Percentiles rank a stretch among this genome's conserved stretches.
These are phyloP conservation scores for Fusarium devonianum DNA, from an alignment of 2,329 filamentous ascomycete species.

Conservation along the genomic window DNA sequence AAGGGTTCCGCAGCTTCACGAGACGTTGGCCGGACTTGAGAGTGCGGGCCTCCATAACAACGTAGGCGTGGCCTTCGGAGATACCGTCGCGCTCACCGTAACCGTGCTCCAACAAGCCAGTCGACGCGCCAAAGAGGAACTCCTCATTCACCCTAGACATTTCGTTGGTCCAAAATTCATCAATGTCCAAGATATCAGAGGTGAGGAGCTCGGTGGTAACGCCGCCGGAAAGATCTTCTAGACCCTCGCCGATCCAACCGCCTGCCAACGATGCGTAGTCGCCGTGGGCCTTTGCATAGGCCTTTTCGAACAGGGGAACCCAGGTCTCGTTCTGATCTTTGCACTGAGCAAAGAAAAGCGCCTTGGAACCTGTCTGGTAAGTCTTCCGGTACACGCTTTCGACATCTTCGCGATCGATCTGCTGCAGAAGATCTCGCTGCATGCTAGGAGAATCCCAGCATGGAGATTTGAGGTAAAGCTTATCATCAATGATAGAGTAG, in stretches of 20 bases:
- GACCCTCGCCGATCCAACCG: conserved; percentile 70
- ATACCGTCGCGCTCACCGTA: conserved; percentile 68
- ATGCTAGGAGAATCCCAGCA: conserved; percentile 82
- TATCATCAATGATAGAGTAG: conserved; percentile 90
- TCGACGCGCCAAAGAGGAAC: conserved; percentile 77
- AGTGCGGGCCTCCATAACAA: conserved; percentile 65
- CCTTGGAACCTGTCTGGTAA: conserved; percentile 77
- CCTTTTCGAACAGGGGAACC: conserved; percentile 82
- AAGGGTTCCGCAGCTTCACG: conserved; percentile 66
- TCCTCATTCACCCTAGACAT: conserved; percentile 81
- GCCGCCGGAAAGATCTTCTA: conserved; percentile 70
- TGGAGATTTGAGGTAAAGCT: conserved; percentile 82
- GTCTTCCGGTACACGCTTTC: conserved; percentile 74
- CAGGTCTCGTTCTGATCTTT: conserved; percentile 81
- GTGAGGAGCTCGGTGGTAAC: conserved; percentile 74
- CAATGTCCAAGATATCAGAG: conserved; percentile 76
- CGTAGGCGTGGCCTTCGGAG: conserved; percentile 65
- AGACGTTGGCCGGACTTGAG: conserved; percentile 61
- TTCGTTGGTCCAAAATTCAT: conserved; percentile 84
- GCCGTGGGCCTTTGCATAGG: conserved; percentile 84
- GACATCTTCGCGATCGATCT: conserved; percentile 76
- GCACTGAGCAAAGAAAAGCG: conserved; percentile 80
- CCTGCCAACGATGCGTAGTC: conserved; percentile 76
- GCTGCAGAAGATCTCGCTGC: conserved; percentile 76
- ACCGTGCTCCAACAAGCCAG: conserved; percentile 68